Evolutionary conservation across 345 rosid species (phyloP).

Genomic region (Dipteronia dyeriana): DNA sequence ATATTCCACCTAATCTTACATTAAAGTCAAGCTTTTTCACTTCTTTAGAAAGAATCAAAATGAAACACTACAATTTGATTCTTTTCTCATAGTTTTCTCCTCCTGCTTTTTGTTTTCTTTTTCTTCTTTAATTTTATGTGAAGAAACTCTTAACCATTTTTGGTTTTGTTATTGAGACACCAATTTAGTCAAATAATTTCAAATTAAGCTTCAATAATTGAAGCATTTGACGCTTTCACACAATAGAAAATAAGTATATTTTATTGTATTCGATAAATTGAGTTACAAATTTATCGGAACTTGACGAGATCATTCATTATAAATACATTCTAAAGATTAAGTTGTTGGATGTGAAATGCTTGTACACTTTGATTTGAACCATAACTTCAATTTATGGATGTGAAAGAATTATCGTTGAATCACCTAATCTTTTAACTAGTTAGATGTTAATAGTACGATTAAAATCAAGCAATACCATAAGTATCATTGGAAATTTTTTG

Average conservation of each 20-base stretch:
- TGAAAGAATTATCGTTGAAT: too few species aligned
- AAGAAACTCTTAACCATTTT: background rate
- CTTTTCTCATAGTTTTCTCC: background rate
- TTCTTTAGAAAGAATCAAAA: background rate
- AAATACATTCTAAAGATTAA: too few species aligned
- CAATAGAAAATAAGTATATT: background rate
- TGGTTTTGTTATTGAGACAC: background rate
- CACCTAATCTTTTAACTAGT: too few species aligned
- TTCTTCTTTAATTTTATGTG: background rate
- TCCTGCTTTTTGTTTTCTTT: background rate
- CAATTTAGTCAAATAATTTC: background rate
- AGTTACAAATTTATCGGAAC: too few species aligned
- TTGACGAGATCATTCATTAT: too few species aligned
- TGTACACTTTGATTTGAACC: too few species aligned
- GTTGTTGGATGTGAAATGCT: too few species aligned
- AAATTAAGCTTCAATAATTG: background rate
- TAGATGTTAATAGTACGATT: too few species aligned
- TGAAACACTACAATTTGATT: background rate
- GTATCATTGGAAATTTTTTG: background rate
- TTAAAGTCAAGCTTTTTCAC: background rate
- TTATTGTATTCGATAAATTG: background rate
- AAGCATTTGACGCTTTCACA: background rate
- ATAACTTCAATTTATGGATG: too few species aligned
- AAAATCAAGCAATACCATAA: background rate
- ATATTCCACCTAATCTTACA: background rate